phyloP scores from a whole-genome alignment of 257 asterid species.

The Cinchona pubescens region DNA sequence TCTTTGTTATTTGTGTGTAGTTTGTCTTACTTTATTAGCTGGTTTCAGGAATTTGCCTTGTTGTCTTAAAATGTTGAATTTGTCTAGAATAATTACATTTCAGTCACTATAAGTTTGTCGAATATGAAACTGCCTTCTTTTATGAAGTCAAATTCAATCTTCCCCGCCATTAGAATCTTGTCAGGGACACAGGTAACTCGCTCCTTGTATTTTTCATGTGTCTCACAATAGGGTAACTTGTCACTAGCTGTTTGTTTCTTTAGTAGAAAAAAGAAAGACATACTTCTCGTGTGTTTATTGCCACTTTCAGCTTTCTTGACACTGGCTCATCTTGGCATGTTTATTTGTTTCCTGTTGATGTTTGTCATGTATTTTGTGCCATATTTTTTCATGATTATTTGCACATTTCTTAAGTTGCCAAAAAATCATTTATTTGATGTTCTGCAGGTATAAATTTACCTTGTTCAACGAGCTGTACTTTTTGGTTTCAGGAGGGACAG shows the following conservation, averaged over 20 bases:
- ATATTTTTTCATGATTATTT: not conserved
- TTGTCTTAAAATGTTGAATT: no score
- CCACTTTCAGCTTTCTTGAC: not conserved
- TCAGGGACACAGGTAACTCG: no score
- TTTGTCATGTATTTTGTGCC: not conserved
- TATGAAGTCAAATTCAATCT: no score
- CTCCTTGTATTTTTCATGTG: not conserved
- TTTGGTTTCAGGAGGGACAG: conserved; percentile 97
- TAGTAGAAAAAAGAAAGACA: not conserved
- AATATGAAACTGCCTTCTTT: not conserved
- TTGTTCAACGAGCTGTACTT: conserved; percentile 96
- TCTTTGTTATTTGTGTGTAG: no score
- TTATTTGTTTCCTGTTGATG: not conserved
- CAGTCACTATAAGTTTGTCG: not conserved
- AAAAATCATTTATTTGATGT: conserved; percentile 7
- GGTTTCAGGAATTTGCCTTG: no score
- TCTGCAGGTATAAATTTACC: conserved; percentile 93
- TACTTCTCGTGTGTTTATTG: no score
- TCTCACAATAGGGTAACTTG: not conserved
- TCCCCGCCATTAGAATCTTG: no score
- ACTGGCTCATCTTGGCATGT: not conserved
- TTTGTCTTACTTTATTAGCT: no score
- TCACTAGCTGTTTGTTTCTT: not conserved
- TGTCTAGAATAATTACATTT: not conserved
- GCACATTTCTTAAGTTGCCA: not conserved